Evolutionary conservation across 2,329 filamentous ascomycete genomes (phyloP).

Genomic region (Alternaria arbusti): DNA sequence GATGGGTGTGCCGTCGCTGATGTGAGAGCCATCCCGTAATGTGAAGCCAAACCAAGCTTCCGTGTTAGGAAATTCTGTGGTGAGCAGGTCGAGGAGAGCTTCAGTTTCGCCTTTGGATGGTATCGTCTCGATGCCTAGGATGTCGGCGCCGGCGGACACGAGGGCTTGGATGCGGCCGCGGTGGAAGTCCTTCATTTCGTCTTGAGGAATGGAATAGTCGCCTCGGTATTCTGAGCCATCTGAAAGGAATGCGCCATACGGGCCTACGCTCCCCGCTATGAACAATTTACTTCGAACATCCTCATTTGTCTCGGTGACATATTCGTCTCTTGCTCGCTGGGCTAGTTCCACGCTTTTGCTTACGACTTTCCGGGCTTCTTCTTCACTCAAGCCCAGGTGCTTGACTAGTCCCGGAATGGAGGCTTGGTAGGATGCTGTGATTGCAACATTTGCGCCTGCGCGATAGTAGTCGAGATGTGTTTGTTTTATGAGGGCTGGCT

Average conservation of each 20-base stretch:
- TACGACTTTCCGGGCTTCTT: slow-evolving; percentile 47
- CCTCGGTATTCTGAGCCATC: slow-evolving; percentile 57
- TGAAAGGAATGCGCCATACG: slow-evolving; percentile 56
- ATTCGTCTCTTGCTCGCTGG: slow-evolving; percentile 46
- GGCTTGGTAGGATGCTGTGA: slow-evolving; percentile 58
- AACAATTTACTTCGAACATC: slow-evolving; percentile 26
- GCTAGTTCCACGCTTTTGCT: slow-evolving; percentile 52
- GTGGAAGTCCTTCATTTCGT: slow-evolving; percentile 52
- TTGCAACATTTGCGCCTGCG: slow-evolving; percentile 55
- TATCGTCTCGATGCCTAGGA: slow-evolving; percentile 56
- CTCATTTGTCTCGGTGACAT: slow-evolving; percentile 14
- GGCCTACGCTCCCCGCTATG: slow-evolving; percentile 56
- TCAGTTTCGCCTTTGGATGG: slow-evolving; percentile 50
- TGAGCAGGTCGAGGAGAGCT: slow-evolving; percentile 50
- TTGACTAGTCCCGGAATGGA: slow-evolving; percentile 50
- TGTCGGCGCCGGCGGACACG: slow-evolving; percentile 50
- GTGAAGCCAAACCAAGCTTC: slow-evolving; percentile 54
- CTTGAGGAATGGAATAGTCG: slow-evolving; percentile 43
- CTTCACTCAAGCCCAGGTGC: slow-evolving; percentile 44
- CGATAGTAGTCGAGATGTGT: slow-evolving; percentile 55
- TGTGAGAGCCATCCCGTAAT: slow-evolving; percentile 40
- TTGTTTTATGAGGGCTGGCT: slow-evolving; percentile 51
- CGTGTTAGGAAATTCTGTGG: slow-evolving; percentile 44
- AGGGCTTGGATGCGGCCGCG: slow-evolving; percentile 51
- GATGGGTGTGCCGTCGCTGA: slow-evolving; percentile 53